A percentile compares a stretch with the other conserved stretches of the same genome.
Evolutionary conservation across 2,329 filamentous ascomycete species (phyloP).

Genomic region (Berkeleyomyces rouxiae): DNA sequence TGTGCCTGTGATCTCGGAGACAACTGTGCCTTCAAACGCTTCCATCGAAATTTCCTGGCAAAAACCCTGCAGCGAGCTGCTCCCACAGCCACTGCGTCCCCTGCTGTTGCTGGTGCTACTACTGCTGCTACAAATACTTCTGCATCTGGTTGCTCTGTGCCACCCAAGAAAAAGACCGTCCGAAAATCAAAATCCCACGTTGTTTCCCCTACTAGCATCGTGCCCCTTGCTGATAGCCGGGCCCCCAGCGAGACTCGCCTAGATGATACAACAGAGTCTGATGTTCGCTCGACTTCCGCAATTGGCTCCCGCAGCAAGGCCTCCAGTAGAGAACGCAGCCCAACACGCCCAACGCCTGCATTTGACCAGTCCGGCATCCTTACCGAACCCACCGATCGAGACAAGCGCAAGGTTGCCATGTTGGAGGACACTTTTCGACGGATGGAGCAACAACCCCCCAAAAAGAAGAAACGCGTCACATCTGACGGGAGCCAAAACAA

Average conservation of each 20-base stretch:
- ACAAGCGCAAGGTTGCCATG: conserved; percentile 51
- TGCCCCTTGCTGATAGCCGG: conserved; percentile 44
- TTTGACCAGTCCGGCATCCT: conserved; percentile 43
- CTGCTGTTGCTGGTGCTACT: conserved; percentile 4
- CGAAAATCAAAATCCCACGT: conserved; percentile 38
- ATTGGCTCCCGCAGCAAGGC: conserved; percentile 45
- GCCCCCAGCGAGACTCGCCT: conserved; percentile 44
- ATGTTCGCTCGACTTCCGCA: conserved; percentile 32
- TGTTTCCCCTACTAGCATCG: conserved; percentile 45
- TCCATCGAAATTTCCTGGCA: conserved; percentile 37
- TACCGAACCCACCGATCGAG: conserved; percentile 47
- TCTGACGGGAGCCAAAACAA: conserved; percentile 31
- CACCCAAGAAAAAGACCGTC: conserved; percentile 30
- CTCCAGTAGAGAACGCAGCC: conserved; percentile 48
- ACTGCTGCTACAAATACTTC: not conserved
- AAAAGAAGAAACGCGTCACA: conserved; percentile 44
- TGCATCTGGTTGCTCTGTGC: not conserved
- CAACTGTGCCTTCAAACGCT: conserved; percentile 47
- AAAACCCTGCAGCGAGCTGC: conserved; percentile 26
- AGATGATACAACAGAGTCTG: conserved; percentile 38
- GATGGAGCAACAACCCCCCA: conserved; percentile 40
- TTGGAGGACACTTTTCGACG: conserved; percentile 46
- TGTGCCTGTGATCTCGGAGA: conserved; percentile 54
- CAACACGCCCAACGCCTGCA: conserved; percentile 37
- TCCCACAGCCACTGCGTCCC: not conserved